These are phyloP conservation scores for Priceomyces carsonii DNA, from an alignment of 805 yeast genomes.

Conservation along the genomic window DNA sequence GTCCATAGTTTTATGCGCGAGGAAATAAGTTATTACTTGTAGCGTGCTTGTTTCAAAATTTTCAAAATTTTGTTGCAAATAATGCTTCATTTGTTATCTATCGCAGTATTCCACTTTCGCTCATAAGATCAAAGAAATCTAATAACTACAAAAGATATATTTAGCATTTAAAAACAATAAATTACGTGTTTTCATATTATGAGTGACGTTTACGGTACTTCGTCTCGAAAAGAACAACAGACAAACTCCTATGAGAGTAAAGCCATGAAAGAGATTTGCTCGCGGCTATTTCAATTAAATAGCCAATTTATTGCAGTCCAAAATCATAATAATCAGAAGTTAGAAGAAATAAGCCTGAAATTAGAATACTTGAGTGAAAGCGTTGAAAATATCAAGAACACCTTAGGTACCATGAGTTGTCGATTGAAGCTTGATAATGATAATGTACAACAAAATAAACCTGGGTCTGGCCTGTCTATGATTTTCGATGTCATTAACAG, in stretches of 20 bases:
- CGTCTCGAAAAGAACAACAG: too few relatives aligned
- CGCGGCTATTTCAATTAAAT: slow-evolving; percentile 16
- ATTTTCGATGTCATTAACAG: slow-evolving; percentile 20
- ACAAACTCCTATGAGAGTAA: too few relatives aligned
- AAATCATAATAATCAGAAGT: slow-evolving; percentile 18
- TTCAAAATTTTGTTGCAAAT: neutral
- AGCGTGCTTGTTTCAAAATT: neutral
- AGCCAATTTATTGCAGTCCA: slow-evolving; percentile 18
- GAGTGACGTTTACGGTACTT: too few relatives aligned
- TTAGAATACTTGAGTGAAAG: slow-evolving; percentile 13
- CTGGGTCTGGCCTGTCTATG: too few relatives aligned
- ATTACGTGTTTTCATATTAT: too few relatives aligned
- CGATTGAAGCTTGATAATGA: slow-evolving; percentile 6
- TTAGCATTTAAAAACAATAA: too few relatives aligned
- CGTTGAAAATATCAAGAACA: slow-evolving; percentile 12
- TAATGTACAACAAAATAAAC: too few relatives aligned
- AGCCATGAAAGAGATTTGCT: too few relatives aligned
- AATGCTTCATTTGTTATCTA: too few relatives aligned
- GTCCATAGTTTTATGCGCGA: neutral
- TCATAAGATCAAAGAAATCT: too few relatives aligned
- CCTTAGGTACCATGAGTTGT: slow-evolving; percentile 14
- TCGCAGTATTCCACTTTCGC: too few relatives aligned
- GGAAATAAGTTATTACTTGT: neutral
- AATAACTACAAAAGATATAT: too few relatives aligned
- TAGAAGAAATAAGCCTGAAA: slow-evolving; percentile 19